Evolutionary conservation across 2,329 filamentous ascomycete genomes (phyloP), one percentile per base, ranked within the genome.

Genomic region (Ophiocordyceps camponoti-floridani): DNA sequence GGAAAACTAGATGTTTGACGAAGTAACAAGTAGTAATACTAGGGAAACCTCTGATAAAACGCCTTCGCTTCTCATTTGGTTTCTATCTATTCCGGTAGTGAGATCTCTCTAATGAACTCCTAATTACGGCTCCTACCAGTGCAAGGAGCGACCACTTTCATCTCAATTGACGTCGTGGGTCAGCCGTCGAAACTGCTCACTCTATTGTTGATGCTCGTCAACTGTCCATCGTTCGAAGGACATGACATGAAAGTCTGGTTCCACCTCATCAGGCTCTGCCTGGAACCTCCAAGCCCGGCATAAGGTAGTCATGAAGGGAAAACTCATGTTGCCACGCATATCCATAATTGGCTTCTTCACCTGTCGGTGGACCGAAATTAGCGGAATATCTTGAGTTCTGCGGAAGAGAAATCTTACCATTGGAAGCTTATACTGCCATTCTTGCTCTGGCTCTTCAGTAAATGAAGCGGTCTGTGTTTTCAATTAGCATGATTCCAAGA

Each of bases 201-300:
- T 10, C 33, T 35, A 35, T 35, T 35, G 5, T 5, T 12, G 5
- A 23, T 19, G 9, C 11, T 40, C 19, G 4, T 40, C 19, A 3
- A 10, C 16, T 6, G 2, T 14, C 16, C 27, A 28, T 2, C 26
- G 30, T n/a, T 45, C 44, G 28, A 46, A 43, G 16, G 41, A 23
- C 44, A 46, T 43, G 5, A 46, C 31, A 16, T 41, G 27, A 14
- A 46, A 46, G 9, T 46, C 44, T 14, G 35, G 41, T 2, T 43
- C 44, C 5, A 46, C 42, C 30, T 46, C 44, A 28, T 43, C 44
- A 9, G 41, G 41, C 27, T 46, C 44, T 6, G 33, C 16, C 19
- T 28, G 41, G 26, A 46, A 46, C 18, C 44, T 46, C 44, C 40
- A 43, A n/a, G 44, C 44, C 30, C 44, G 43, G 35, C 40, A 18